Percentiles rank a stretch among this genome's conserved stretches.
Conservation (phyloP, 768 basidiomycete species). For the Leccinum obscurum region DNA sequence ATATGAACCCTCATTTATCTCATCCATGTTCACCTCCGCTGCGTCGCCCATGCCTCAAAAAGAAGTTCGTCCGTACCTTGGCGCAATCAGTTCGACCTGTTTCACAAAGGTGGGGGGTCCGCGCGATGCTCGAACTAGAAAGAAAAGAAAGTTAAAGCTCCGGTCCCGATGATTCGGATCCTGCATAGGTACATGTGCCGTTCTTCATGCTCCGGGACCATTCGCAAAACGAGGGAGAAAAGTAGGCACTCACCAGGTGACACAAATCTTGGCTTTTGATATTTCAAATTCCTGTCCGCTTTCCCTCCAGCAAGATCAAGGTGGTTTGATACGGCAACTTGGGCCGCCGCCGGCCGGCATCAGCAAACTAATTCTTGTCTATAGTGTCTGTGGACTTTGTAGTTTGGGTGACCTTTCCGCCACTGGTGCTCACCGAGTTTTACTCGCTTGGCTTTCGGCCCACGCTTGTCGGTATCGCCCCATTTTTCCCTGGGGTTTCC, state of each 20-base stretch:
- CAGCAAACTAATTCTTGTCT: no score
- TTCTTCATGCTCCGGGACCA: background rate
- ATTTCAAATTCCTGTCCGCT: conserved; percentile 19
- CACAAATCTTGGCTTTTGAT: conserved; percentile 19
- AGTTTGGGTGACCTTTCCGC: no score
- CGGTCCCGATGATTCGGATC: conserved; percentile 3
- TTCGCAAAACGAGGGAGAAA: background rate
- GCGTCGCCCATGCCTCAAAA: background rate
- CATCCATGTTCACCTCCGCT: background rate
- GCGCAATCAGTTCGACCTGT: background rate
- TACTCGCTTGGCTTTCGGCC: no score
- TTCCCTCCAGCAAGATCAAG: background rate
- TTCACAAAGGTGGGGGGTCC: background rate
- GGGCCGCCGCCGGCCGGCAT: no score
- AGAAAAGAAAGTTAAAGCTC: conserved; percentile 10
- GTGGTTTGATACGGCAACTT: no score
- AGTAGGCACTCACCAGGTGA: background rate
- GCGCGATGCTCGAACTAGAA: background rate
- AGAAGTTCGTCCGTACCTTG: background rate
- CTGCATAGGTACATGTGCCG: background rate
- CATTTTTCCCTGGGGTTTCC: no score
- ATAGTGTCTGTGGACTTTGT: no score
- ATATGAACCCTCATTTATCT: no score
- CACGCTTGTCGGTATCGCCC: no score
- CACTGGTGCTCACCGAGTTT: no score